Base-by-base conservation (phyloP, 768 basidiomycete genomes). In the Mycena galericulata region DNA sequence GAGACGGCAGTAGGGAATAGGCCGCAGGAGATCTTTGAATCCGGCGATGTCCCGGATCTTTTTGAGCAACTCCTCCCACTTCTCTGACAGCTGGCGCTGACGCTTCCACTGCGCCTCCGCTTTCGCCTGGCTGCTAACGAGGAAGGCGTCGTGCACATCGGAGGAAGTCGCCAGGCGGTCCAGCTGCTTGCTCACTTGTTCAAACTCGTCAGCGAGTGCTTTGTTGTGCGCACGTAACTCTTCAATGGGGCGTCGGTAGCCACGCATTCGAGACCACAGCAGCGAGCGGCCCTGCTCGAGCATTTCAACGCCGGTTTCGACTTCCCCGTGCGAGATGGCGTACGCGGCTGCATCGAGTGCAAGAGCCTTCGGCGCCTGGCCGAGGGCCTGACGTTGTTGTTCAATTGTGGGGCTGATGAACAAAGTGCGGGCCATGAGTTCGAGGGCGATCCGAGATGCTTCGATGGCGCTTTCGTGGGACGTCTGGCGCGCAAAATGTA, bases 231-330 rank as follows among this genome's bases (percentile, higher is more conserved):
- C 68, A 11, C 74, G 75, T 11, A 79, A 45, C 1, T 29, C 65
- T 3, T 79, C 76, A 4, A 80, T 64, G 4, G 79, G 70, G 9
- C 73, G 75, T 22, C 72, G 74, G 38, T 67, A 75, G 29, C 76
- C 75, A 1, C 72, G 65, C 61, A 80, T 34, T 14, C 78, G 74
- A 1, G 79, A 73, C 78, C 78, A 79, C 30, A 80, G 29, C 3
- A 80, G 36, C 3, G 75, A 73, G 7, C 77, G 72, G 2, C 79
- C 78, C 32, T 80, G 76, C 50, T 79, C 78, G 6, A 71, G 55
- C 14, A 71, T 38, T 34, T 71, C 70, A 41, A 34, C 24, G 6
- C 46, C 47, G n/a, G 14, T 17, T n/a, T 55, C 59, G 20, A 64
- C 18, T 5, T 64, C 34, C 2, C 54, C 54, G 17, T 15, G 18